These are phyloP conservation scores for Trametopsis cervina DNA, from an alignment of 768 basidiomycete species.

Conservation along the genomic window DNA sequence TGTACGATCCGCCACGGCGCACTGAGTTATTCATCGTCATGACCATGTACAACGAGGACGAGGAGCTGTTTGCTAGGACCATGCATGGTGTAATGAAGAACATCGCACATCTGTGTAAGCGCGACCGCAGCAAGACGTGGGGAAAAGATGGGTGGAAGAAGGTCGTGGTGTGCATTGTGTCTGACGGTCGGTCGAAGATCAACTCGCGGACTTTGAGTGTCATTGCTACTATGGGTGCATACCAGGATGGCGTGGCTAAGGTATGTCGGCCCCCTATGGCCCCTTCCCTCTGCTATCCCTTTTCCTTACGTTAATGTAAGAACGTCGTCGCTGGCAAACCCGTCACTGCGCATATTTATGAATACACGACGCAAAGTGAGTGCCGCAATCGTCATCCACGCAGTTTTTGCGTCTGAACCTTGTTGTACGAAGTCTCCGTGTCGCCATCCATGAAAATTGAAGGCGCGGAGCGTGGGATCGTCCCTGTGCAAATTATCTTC, in stretches of 20 bases:
- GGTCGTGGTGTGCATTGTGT: conserved; percentile 89
- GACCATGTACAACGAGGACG: conserved; percentile 97
- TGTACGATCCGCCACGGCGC: conserved; percentile 83
- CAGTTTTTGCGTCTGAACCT: background rate
- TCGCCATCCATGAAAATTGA: conserved; percentile 76
- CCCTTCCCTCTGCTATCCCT: background rate
- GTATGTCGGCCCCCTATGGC: conserved; percentile 33
- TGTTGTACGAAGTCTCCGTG: conserved; percentile 55
- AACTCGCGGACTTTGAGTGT: conserved; percentile 79
- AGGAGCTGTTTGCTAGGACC: conserved; percentile 83
- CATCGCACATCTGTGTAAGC: conserved; percentile 78
- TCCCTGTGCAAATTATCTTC: conserved; percentile 91
- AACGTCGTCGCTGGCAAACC: conserved; percentile 75
- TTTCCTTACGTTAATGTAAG: conserved; percentile 23
- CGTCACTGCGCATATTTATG: conserved; percentile 87
- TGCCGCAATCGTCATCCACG: conserved; percentile 7
- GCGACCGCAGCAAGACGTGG: conserved; percentile 90
- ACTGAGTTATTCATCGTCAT: conserved; percentile 97
- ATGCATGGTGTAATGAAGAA: conserved; percentile 98
- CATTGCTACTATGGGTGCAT: conserved; percentile 88
- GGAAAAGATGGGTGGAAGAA: conserved; percentile 98
- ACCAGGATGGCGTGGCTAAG: conserved; percentile 92
- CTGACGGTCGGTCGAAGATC: conserved; percentile 81
- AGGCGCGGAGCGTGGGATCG: conserved; percentile 68
- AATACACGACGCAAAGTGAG: conserved; percentile 88